Evolutionary conservation across 2,329 filamentous ascomycete species (phyloP).

Genomic region (Ophiostoma montium): DNA sequence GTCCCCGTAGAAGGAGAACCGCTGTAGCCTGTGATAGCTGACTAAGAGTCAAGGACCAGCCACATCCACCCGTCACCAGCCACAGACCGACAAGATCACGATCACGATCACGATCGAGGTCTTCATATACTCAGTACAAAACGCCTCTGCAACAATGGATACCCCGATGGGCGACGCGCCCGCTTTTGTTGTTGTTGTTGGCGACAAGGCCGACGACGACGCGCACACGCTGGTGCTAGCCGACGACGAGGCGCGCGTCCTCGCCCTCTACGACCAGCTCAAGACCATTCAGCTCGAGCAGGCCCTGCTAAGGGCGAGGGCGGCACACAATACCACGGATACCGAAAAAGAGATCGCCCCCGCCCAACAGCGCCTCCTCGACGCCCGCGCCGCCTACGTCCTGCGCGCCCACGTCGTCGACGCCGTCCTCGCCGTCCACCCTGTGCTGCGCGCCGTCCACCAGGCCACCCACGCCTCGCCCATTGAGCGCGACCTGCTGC

Average conservation of each 20-base stretch:
- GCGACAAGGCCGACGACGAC: background rate
- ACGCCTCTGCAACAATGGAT: no score
- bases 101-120: no score
- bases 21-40: no score
- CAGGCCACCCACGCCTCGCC: slow-evolving; percentile 47
- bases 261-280: slow-evolving; percentile 57
- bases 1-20: no score
- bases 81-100: no score
- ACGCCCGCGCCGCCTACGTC: slow-evolving; percentile 55
- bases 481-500: slow-evolving; percentile 54
- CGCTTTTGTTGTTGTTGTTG: background rate
- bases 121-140: no score
- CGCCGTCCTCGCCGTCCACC: slow-evolving; percentile 56
- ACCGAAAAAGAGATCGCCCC: slow-evolving; percentile 27
- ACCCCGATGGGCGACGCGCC: slow-evolving; percentile 9
- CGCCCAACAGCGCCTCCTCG: slow-evolving; percentile 52
- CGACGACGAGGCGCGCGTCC: slow-evolving; percentile 48
- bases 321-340: slow-evolving; percentile 14
- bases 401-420: slow-evolving; percentile 56
- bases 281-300: slow-evolving; percentile 60
- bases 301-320: slow-evolving; percentile 45
- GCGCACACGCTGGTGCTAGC: slow-evolving; percentile 39
- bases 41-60: no score
- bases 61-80: no score
- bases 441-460: slow-evolving; percentile 66